Evolutionary conservation across 331 rosid genomes (phyloP).

Genomic region (Malus hybrid): DNA sequence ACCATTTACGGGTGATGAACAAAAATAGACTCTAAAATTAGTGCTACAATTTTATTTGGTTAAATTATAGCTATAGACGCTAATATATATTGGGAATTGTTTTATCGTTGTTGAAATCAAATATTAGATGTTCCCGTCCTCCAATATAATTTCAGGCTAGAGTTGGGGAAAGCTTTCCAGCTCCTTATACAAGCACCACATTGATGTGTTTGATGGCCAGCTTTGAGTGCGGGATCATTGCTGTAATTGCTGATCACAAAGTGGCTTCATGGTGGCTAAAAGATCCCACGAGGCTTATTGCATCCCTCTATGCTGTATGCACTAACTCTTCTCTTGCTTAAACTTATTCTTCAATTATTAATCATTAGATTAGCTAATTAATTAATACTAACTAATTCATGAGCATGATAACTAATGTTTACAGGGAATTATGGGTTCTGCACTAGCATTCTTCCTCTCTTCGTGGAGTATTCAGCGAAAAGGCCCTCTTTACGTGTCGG

Average conservation of each 20-base stretch:
- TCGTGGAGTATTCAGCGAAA: slow-evolving; percentile 76
- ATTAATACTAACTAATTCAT: background rate
- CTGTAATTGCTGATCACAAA: slow-evolving; percentile 30
- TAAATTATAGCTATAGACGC: background rate
- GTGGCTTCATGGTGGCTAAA: slow-evolving; percentile 53
- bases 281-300: slow-evolving; percentile 29
- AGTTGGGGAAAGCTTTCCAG: slow-evolving; percentile 55
- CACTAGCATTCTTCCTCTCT: slow-evolving; percentile 43
- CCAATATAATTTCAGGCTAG: slow-evolving; percentile 41
- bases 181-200: slow-evolving; percentile 67
- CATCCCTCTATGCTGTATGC: slow-evolving; percentile 55
- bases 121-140: background rate
- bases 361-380: background rate
- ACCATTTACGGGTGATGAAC: fast-evolving
- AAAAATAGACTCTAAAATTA: background rate
- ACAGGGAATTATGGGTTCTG: slow-evolving; percentile 75
- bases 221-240: slow-evolving; percentile 56
- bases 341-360: background rate
- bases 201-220: slow-evolving; percentile 54
- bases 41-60: background rate
- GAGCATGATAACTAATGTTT: background rate
- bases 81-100: background rate
- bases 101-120: background rate
- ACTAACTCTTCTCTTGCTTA: background rate
- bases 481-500: slow-evolving; percentile 73